These are phyloP conservation scores for Asterophora lycoperdoides DNA, from an alignment of 768 basidiomycete species.

Conservation along the genomic window DNA sequence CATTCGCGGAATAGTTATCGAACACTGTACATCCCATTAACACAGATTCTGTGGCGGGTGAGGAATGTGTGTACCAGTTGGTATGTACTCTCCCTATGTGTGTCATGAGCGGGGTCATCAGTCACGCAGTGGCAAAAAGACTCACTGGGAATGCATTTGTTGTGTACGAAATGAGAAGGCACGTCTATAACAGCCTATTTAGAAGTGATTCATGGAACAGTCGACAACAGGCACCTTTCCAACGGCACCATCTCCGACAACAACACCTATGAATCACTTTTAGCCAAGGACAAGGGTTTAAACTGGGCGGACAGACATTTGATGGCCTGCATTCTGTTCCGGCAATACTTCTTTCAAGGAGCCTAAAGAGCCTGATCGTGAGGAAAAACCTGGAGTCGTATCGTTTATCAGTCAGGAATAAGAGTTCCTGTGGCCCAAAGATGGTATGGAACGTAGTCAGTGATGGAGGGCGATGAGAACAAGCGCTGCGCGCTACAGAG, in stretches of 20 bases:
- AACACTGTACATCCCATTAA: constrained; percentile 57
- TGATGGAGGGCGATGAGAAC: constrained; percentile 2
- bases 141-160: constrained; percentile 95
- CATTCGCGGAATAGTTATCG: constrained; percentile 98
- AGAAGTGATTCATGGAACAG: constrained; percentile 11
- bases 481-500: no score
- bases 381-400: constrained; percentile 18
- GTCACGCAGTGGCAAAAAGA: constrained; percentile 14
- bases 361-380: constrained; percentile 13
- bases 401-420: constrained; percentile 20
- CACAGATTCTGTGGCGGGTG: constrained; percentile 1
- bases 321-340: constrained; percentile 77
- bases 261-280: constrained; percentile 67
- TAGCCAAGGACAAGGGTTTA: constrained; percentile 24
- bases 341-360: constrained; percentile 16
- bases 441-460: constrained; percentile 10
- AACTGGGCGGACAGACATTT: constrained; percentile 57
- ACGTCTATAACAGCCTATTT: constrained; percentile 61
- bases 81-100: constrained; percentile 89
- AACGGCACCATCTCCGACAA: constrained; percentile 97
- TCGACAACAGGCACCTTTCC: constrained; percentile 68
- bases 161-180: constrained; percentile 98
- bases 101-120: constrained; percentile 15
- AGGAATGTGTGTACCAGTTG: constrained; percentile 58
- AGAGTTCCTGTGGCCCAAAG: constrained; percentile 12